Evolutionary conservation across 1,284 basidiomycete species (phyloP), one percentile per base, ranked within the genome.

Genomic region (Ganoderma leucocontextum): DNA sequence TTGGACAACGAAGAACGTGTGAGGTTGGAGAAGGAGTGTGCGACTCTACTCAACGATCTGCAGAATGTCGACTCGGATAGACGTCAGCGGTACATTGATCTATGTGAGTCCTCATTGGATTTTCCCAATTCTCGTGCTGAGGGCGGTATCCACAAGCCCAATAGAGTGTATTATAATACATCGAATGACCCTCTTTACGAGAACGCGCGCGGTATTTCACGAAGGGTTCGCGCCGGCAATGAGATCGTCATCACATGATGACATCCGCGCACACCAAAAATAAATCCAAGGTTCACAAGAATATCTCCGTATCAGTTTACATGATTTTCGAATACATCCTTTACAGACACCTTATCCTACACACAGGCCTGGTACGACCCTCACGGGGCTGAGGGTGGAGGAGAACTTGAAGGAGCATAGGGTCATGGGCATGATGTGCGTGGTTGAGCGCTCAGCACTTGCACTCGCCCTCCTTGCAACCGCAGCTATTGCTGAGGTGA

Each of bases 51-150:
- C 35, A 69, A 75, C 41, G 82, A 84, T 59, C 81, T 95, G 55
- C 78, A 86, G 70, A 78, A 69, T 22, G 76, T 92, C 19, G 93
- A 95, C 79, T 85, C 87, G 9, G 80, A 83, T 68, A 83, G 93
- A 70, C 80, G 78, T 64, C 81, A 80, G 49, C 82, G 93, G 74
- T 95, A 95, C 76, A 77, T 81, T 67, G 90, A 92, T 57, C 79
- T 93, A 64, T 83, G 91, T 89, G 64, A 76, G 86, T 80, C 39
- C 10, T 33, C 13, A 13, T 1, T 53, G n/a, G 2, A 22, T 44
- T 15, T 17, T 25, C 38, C 12, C 12, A 25, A 1, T 41, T 17
- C 19, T 60, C 10, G 12, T 22, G 58, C 58, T 60, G 29, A 60
- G 3, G n/a, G 36, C 15, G 25, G 22, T 29, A 7, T 60, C 22